Evolutionary conservation across 371 early-diverging fungal genomes (phyloP), one percentile per base, ranked within the genome.

Genomic region (Lichtheimia hyalospora): DNA sequence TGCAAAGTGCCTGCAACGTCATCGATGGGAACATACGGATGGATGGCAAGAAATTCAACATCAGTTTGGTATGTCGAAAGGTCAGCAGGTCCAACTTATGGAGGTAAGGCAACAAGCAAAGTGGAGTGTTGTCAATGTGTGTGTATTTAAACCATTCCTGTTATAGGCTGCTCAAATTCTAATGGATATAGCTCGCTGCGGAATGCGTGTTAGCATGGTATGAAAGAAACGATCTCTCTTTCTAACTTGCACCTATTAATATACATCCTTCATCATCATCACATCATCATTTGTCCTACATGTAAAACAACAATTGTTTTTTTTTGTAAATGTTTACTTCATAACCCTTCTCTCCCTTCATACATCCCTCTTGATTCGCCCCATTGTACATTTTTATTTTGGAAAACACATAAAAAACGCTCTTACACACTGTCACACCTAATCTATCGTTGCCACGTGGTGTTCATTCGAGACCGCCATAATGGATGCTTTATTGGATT

Each of bases 121-220:
- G 15, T 27, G 3, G 15, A 8, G 34, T 34, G 34, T 34, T 34
- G 34, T 34, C 34, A 34, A 34, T 34, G 34, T 25, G 14, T 49
- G n/a, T n/a, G n/a, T n/a, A n/a, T 5, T 6, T 41, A 52, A 23
- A 52, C 40, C 16, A 14, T 39, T 42, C 3, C 24, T 18, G 34
- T 42, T 27, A 21, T 67, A 79, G 79, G 79, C 79, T 66, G 79
- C 79, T 52, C 79, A 79, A 57, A 79, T 79, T 43, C 62, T 79
- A n/a, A 75, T 79, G 75, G 74, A 79, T 51, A 79, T 79, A 63
- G 79, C 79, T 40, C 67, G 71, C 39, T 73, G 70, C 42, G 68
- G 75, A 41, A 75, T 79, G 79, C 71, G 70, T 51, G 71, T 79
- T 44, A 68, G 60, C 49, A 59, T 73, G 23, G 59, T 63, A 52